Evolutionary conservation across 2,329 filamentous ascomycete species (phyloP), one percentile per base, ranked within the genome.

Genomic region (Fusarium sulawesiense): DNA sequence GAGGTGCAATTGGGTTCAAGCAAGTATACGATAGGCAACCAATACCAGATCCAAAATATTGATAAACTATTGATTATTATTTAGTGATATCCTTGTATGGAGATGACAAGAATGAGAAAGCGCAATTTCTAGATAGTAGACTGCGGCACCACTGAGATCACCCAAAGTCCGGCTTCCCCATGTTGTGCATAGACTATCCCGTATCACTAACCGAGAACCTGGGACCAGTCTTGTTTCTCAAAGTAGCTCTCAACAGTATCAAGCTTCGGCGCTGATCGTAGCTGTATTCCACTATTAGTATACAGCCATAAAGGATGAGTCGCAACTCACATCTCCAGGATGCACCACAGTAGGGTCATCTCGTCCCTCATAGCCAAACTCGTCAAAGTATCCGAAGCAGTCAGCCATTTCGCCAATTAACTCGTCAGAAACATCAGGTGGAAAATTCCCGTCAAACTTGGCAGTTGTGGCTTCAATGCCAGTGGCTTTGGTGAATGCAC

Each of bases 301-400:
- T 3, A 7, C 6, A 11, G 2, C 16, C 27, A 21, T 4, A 7
- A 25, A 6, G 4, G 1, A 23, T 11, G 1, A 9, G 8, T 7
- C 12, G 8, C 18, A 18, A 60, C 68, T 58, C 30, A 69, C 68
- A 25, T 58, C 9, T 11, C 44, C 40, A 27, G 68, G 68, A 30
- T 71, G 68, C 23, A 57, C 54, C 2, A 68, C 7, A 2, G 55
- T 71, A 16, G 56, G 48, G 9, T 71, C 68, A 37, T 71, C 64
- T 40, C 68, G 49, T 7, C 63, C 68, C 21, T 70, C 68, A 18
- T 61, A 71, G 2, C 68, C 60, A 44, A 68, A 71, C 14, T 71
- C 68, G 8, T 65, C 48, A 29, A 64, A 64, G 9, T 71, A 71
- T 1, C 20, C 49, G 12, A 69, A 68, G 3, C 50, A 60, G 21